Base-by-base conservation (phyloP, 2,329 filamentous ascomycete genomes). In the Dactylella cylindrospora region DNA sequence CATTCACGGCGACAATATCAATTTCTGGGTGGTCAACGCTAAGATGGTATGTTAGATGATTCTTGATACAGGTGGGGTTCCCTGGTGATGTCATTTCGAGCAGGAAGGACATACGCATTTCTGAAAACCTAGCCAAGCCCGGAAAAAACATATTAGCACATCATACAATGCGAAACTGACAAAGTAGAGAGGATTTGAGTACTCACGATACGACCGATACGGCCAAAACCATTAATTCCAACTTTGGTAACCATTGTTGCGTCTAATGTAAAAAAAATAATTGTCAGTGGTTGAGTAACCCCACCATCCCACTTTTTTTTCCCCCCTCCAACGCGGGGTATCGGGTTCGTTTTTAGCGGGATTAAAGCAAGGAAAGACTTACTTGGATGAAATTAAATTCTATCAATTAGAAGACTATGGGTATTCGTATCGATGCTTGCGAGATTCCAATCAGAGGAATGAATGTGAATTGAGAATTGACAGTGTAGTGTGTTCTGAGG, bases 1-100 rank as follows among this genome's bases (percentile, higher is more conserved):
- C 93, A 83, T 98, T 97, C 79, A 96, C 89, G 72, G 93, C 91
- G 73, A 96, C 89, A 72, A 98, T 81, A 72, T 95, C 82, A 74
- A 97, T 87, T 64, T 94, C 86, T 72, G 81, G 77, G 79, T 91
- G 86, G 84, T 94, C 86, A 74, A 94, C 76, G 73, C 83, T 85
- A 71, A 54, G 54, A 46, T 46, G 32, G 28, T 26, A 44, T n/a
- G 45, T 57, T 44, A 46, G 36, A 22, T 32, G 20, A 33, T 19
- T 26, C 3, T 12, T 12, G 8, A 17, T 9, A 13, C 9, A 10
- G 25, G 23, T 17, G 22, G 17, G 25, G 12, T 15, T 36, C 13
- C 29, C 29, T 36, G 26, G 31, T 54, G 38, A 49, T 55, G 43
- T 40, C 45, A 49, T 45, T 40, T 31, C 51, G 46, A 20, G 36